Conservation (phyloP, 1,284 basidiomycete genomes). For the Moesziomyces antarcticus region DNA sequence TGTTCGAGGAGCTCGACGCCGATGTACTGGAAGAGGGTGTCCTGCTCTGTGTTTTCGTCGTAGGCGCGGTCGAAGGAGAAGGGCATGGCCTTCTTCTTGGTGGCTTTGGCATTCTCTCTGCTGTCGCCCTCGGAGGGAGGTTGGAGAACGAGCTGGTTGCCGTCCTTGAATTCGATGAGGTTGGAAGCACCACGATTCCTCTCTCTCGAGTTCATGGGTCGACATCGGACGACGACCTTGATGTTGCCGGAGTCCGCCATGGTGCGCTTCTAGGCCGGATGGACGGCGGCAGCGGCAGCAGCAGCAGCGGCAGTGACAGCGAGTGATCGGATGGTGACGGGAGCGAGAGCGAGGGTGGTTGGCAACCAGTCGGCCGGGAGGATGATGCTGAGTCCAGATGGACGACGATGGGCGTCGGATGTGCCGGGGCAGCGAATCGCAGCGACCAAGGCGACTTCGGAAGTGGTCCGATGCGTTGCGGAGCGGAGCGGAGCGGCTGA, state of each 20-base stretch:
- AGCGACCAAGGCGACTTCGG: too few species aligned
- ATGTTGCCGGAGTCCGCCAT: conserved; percentile 66
- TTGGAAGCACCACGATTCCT: conserved; percentile 57
- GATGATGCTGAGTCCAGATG: too few species aligned
- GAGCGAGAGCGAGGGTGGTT: background rate
- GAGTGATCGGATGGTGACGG: background rate
- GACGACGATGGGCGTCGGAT: too few species aligned
- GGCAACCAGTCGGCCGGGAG: too few species aligned
- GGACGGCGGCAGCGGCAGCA: background rate
- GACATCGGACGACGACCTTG: conserved; percentile 65
- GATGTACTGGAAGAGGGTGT: conserved; percentile 92
- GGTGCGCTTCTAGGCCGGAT: conserved; percentile 4
- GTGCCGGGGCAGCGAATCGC: too few species aligned
- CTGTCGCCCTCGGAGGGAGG: conserved; percentile 52
- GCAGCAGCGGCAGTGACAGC: background rate
- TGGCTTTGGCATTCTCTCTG: conserved; percentile 52
- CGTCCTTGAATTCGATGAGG: conserved; percentile 55
- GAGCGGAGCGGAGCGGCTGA: too few species aligned
- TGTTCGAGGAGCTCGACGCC: conserved; percentile 94
- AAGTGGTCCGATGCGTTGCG: too few species aligned
- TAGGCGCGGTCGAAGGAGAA: conserved; percentile 63
- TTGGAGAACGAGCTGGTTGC: conserved; percentile 56
- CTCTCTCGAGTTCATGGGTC: conserved; percentile 62
- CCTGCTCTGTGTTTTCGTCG: conserved; percentile 62
- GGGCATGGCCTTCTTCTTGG: conserved; percentile 63